These are phyloP conservation scores for Cutaneotrichosporon cutaneum DNA, from an alignment of 1,284 basidiomycete species.

Conservation along the genomic window DNA sequence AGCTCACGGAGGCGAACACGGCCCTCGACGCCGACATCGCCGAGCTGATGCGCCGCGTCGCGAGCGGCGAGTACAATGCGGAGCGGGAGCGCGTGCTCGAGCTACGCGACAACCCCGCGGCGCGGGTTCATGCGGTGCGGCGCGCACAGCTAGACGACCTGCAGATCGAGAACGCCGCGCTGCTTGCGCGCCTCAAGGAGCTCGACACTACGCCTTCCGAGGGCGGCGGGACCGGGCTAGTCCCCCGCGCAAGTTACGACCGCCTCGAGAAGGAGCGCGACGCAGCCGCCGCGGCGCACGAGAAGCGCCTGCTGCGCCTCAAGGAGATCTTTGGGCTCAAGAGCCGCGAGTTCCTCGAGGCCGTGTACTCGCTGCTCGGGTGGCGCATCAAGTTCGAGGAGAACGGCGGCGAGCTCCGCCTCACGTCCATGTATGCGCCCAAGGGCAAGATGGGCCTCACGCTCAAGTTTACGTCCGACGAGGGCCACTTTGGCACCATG, in stretches of 20 bases:
- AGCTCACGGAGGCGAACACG: conserved; percentile 52
- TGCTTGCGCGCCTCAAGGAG: conserved; percentile 50
- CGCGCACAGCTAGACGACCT: conserved; percentile 55
- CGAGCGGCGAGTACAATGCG: conserved; percentile 58
- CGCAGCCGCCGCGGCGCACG: conserved; percentile 54
- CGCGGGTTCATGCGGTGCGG: conserved; percentile 55
- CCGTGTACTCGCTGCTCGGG: conserved; percentile 58
- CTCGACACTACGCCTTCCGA: conserved; percentile 6
- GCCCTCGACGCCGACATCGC: conserved; percentile 55
- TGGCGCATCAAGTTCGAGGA: conserved; percentile 60
- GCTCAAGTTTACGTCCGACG: conserved; percentile 53
- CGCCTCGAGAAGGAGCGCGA: conserved; percentile 52
- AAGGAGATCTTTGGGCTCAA: conserved; percentile 58
- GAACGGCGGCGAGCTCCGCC: conserved; percentile 57
- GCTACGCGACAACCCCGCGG: conserved; percentile 55
- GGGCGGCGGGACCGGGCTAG: conserved; percentile 32
- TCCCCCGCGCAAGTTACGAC: conserved; percentile 55
- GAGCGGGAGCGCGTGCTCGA: conserved; percentile 54
- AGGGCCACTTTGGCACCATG: conserved; percentile 57
- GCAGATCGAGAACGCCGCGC: conserved; percentile 55
- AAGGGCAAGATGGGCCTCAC: conserved; percentile 56
- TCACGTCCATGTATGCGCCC: conserved; percentile 59
- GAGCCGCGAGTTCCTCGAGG: conserved; percentile 58
- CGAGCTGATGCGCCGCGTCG: conserved; percentile 54
- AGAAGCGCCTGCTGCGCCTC: conserved; percentile 55